These are phyloP conservation scores for Gracilaria domingensis DNA, from an alignment of 23 red algal species.

Conservation along the genomic window DNA sequence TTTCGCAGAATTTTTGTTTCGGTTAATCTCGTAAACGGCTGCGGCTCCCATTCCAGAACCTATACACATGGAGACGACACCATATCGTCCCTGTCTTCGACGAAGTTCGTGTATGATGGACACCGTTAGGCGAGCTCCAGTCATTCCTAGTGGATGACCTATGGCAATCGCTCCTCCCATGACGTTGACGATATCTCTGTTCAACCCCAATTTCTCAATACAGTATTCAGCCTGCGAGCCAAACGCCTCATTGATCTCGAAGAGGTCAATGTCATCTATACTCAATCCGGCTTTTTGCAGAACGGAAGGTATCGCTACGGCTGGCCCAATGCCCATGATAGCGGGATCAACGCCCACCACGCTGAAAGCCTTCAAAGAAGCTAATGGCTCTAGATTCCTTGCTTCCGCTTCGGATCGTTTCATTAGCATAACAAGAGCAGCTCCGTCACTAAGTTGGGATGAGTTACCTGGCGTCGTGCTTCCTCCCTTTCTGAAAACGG, in stretches of 20 bases:
- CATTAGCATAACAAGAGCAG: slow-evolving; percentile 94
- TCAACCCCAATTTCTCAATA: slow-evolving; percentile 84
- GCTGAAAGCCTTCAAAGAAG: slow-evolving; percentile 82
- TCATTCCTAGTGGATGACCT: slow-evolving; percentile 99
- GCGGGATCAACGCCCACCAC: slow-evolving; percentile 94
- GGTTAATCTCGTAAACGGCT: slow-evolving; percentile 90
- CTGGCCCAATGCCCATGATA: slow-evolving; percentile 98
- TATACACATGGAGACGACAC: slow-evolving; percentile 98
- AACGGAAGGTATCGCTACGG: slow-evolving; percentile 83
- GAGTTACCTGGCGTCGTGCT: slow-evolving; percentile 97
- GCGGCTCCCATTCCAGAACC: slow-evolving; percentile 99
- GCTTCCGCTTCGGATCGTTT: slow-evolving; percentile 90
- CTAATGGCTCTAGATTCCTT: slow-evolving; percentile 79
- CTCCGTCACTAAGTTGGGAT: slow-evolving; percentile 98
- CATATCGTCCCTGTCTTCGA: slow-evolving; percentile 80
- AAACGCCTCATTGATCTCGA: slow-evolving; percentile 99
- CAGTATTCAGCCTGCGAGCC: slow-evolving; percentile 95
- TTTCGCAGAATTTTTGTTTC: slow-evolving; percentile 16
- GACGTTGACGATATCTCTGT: slow-evolving; percentile 95
- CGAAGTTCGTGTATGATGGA: slow-evolving; percentile 91
- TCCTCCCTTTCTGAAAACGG: slow-evolving; percentile 91
- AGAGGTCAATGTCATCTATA: slow-evolving; percentile 85
- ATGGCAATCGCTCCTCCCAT: slow-evolving; percentile 98
- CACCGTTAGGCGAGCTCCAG: slow-evolving; percentile 88
- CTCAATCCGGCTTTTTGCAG: slow-evolving; percentile 84